Conservation (phyloP, 805 yeast species). For the Tetrapisispora fleetii region DNA sequence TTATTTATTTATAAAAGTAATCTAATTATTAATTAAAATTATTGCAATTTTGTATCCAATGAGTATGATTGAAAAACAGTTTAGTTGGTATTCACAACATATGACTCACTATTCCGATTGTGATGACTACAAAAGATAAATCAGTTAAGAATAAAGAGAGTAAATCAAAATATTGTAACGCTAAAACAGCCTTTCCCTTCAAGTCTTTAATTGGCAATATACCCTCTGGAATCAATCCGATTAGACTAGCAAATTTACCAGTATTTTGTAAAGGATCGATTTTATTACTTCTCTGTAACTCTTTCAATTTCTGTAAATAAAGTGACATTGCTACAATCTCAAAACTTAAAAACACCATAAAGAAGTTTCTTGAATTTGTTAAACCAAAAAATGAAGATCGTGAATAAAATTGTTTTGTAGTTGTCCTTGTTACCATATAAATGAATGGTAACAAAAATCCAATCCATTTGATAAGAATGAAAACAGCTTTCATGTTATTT, state of each 20-base stretch:
- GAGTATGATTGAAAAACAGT: not conserved
- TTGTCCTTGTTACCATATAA: constrained; percentile 16
- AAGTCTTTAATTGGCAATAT: constrained; percentile 23
- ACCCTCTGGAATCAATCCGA: constrained; percentile 28
- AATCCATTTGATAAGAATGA: constrained; percentile 26
- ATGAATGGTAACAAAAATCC: constrained; percentile 23
- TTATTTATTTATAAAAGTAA: not conserved
- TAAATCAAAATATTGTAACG: constrained; percentile 27
- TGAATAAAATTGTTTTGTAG: constrained; percentile 5
- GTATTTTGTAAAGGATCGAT: constrained; percentile 21
- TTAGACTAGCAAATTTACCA: constrained; percentile 22
- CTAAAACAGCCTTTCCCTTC: constrained; percentile 18
- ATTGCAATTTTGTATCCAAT: not conserved
- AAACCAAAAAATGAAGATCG: constrained; percentile 5
- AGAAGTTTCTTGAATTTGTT: constrained; percentile 23
- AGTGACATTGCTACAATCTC: constrained; percentile 28
- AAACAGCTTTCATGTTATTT: constrained; percentile 23
- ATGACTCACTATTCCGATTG: constrained; percentile 15
- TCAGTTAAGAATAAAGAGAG: constrained; percentile 27
- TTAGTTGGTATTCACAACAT: not conserved
- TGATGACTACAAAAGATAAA: constrained; percentile 25
- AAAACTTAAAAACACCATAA: constrained; percentile 26
- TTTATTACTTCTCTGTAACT: constrained; percentile 18
- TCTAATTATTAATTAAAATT: not conserved
- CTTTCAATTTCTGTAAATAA: constrained; percentile 22